Conservation (phyloP, 2,329 filamentous ascomycete genomes). For the Colletotrichum endophyticum region DNA sequence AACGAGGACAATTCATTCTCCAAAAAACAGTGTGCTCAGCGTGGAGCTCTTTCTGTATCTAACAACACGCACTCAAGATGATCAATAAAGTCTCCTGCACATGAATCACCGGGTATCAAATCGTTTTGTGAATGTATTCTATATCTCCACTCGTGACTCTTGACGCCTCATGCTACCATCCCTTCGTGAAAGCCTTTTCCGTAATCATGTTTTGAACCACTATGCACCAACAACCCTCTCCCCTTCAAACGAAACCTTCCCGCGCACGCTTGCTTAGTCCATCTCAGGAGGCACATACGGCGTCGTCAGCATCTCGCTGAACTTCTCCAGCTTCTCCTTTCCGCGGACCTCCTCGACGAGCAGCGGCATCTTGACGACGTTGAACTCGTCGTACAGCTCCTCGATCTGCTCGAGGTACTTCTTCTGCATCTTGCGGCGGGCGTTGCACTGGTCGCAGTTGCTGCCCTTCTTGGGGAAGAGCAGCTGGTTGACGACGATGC, state of each 20-base stretch:
- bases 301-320: constrained; percentile 82
- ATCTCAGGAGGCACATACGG: constrained; percentile 72
- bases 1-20: not conserved
- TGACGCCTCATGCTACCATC: constrained; percentile 9
- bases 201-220: not conserved
- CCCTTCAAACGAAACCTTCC: not conserved
- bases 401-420: constrained; percentile 99
- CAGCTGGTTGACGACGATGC: constrained; percentile 97
- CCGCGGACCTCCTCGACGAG: constrained; percentile 94
- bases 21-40: not conserved
- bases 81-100: constrained; percentile 13
- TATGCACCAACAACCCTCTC: not conserved
- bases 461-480: constrained; percentile 88
- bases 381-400: constrained; percentile 98
- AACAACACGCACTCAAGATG: not conserved
- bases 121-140: constrained; percentile 21
- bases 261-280: constrained; percentile 6
- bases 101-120: constrained; percentile 20
- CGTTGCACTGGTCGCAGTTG: constrained; percentile 93
- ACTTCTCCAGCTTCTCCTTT: constrained; percentile 91
- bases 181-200: constrained; percentile 8
- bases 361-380: constrained; percentile 97
- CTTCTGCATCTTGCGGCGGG: constrained; percentile 96
- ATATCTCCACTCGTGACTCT: constrained; percentile 10
- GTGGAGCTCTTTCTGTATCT: not conserved